Evolutionary conservation across 2,329 filamentous ascomycete genomes (phyloP), one percentile per base, ranked within the genome.

Genomic region (Malbranchea zuffiana): DNA sequence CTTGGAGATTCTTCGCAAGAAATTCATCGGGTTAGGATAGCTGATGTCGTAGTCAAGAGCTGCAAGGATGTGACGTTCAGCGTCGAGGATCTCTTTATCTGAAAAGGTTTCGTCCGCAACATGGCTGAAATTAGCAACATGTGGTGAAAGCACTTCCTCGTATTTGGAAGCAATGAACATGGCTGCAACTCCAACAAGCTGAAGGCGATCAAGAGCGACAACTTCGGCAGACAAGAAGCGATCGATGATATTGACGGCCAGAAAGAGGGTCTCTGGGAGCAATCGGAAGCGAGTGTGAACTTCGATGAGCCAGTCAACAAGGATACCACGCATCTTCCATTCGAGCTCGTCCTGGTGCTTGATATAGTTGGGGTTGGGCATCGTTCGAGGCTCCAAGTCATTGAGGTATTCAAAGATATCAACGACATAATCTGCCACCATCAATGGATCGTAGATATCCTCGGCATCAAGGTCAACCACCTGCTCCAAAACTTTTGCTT

Each of bases 1-100:
- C 71, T 98, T 98, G 44, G 88, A 96, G 62, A 98, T 94, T 49
- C 92, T 83, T 47, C 90, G 84, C 43, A 98, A 76, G 68, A 98
- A 98, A 73, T 98, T 98, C 90, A 98, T 98, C 15, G 90, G 90
- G 65, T 98, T 98, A 39, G 90, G 90, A 57, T 95, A 98, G 68
- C 87, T 95, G 46, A 98, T 77, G 58, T 98, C 88, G 61, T 95
- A 98, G 66, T 95, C 81, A 44, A 98, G 74, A 4, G 86, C 86
- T 47, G 77, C 75, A 35, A 98, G 78, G 47, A 98, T 80, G 59
- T 92, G 94, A 48, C 90, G 82, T 65, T 98, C 90, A n/a, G 90
- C 90, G 55, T 84, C 88, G 25, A 98, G 72, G 49, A 98, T 96
- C 66, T 98, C 90, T 30, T 83, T 78, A 60, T 95, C 88, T 3